Evolutionary conservation across 371 early-diverging fungal genomes (phyloP).

Genomic region (Dipsacomyces acuminosporus): DNA sequence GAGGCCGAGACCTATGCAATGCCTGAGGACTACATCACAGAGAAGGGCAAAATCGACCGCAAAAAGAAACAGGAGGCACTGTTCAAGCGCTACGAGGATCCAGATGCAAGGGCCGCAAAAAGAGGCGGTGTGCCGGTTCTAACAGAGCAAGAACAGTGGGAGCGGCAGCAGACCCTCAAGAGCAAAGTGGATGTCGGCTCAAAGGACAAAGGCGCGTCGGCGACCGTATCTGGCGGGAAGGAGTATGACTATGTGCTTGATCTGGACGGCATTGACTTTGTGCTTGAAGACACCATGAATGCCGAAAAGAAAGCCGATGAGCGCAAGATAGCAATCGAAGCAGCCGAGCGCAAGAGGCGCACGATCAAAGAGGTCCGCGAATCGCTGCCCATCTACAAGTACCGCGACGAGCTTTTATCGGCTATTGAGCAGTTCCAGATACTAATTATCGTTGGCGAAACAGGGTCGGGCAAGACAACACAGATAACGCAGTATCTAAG

Average conservation of each 20-base stretch:
- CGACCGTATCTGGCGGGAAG: slow-evolving; percentile 43
- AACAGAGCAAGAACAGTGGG: slow-evolving; percentile 95
- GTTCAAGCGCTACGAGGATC: slow-evolving; percentile 84
- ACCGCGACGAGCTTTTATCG: slow-evolving; percentile 72
- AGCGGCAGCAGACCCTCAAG: slow-evolving; percentile 74
- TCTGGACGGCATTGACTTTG: slow-evolving; percentile 88
- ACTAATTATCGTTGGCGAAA: slow-evolving; percentile 94
- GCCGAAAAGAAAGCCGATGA: slow-evolving; percentile 52
- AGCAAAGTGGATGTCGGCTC: slow-evolving; percentile 50
- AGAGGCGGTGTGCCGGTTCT: slow-evolving; percentile 60
- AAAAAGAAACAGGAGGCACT: slow-evolving; percentile 86
- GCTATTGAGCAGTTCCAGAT: slow-evolving; percentile 85
- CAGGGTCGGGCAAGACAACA: slow-evolving; percentile 99
- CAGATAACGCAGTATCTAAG: slow-evolving; percentile 98
- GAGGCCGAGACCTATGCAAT: slow-evolving; percentile 74
- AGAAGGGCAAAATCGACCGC: slow-evolving; percentile 90
- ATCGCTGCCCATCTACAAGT: slow-evolving; percentile 86
- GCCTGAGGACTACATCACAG: slow-evolving; percentile 91
- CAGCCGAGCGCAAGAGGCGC: slow-evolving; percentile 57
- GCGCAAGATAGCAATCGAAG: slow-evolving; percentile 56
- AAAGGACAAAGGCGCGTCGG: slow-evolving; percentile 30
- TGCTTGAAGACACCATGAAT: slow-evolving; percentile 67
- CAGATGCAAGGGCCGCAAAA: slow-evolving; percentile 6
- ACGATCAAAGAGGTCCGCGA: slow-evolving; percentile 85
- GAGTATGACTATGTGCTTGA: slow-evolving; percentile 95